These are phyloP conservation scores for Durotheca rogersii DNA, from an alignment of 495 filamentous ascomycete species.

Conservation along the genomic window DNA sequence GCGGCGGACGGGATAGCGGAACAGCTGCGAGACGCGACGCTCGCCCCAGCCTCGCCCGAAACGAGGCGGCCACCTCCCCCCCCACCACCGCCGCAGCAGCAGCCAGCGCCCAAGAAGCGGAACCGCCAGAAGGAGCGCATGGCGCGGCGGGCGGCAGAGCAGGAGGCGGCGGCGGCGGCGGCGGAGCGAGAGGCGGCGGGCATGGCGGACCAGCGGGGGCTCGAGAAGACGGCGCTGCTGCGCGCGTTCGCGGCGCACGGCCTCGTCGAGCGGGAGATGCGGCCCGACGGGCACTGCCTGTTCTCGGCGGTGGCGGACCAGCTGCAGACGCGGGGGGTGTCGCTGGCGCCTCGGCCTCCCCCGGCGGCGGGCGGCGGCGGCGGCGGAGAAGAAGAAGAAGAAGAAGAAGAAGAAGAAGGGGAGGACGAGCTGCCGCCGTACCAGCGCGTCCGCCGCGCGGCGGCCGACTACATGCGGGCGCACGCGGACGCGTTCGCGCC, in stretches of 20 bases:
- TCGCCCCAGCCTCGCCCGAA: conserved; percentile 13
- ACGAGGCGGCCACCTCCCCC: conserved; percentile 10
- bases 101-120: conserved; percentile 69
- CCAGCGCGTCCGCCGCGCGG: conserved; percentile 52
- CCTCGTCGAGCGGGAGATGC: conserved; percentile 75
- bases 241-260: conserved; percentile 59
- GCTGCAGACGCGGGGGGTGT: conserved; percentile 51
- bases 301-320: conserved; percentile 91
- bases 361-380: too few relatives aligned
- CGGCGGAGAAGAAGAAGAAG: conserved; percentile 32
- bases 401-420: conserved; percentile 25
- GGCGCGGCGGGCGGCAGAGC: conserved; percentile 82
- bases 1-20: conserved; percentile 16
- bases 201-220: conserved; percentile 70
- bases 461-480: conserved; percentile 56
- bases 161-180: conserved; percentile 62
- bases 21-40: conserved; percentile 17
- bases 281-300: conserved; percentile 93
- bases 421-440: conserved; percentile 44
- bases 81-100: conserved; percentile 24
- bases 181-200: conserved; percentile 73
- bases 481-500: conserved; percentile 58
- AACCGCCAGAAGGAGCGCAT: conserved; percentile 90
- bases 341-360: conserved; percentile 38
- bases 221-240: conserved; percentile 70